These are phyloP conservation scores for Irpex rosettiformis DNA, from an alignment of 1,284 basidiomycete species.

Conservation along the genomic window DNA sequence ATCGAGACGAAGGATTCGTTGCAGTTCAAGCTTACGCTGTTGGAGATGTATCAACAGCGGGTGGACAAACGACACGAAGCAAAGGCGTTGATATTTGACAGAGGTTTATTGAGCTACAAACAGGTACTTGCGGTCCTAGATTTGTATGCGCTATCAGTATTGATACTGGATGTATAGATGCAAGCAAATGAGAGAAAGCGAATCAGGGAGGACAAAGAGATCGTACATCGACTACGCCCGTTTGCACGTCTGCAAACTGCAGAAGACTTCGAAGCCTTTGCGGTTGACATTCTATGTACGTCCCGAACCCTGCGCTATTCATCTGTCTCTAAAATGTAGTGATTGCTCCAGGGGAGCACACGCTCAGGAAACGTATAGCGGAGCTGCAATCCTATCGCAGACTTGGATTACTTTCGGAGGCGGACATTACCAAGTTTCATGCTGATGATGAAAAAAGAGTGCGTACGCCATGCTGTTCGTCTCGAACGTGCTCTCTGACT, in stretches of 20 bases:
- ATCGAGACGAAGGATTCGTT: conserved; percentile 87
- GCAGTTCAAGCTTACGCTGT: conserved; percentile 84
- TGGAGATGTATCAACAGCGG: conserved; percentile 92
- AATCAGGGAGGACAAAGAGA: conserved; percentile 88
- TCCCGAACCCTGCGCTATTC: not conserved
- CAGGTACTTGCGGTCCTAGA: conserved; percentile 54
- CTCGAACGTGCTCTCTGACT: too few relatives aligned
- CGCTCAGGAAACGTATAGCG: conserved; percentile 80
- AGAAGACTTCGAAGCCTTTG: conserved; percentile 87
- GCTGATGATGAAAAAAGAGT: conserved; percentile 72
- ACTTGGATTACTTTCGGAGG: conserved; percentile 75
- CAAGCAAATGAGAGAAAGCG: conserved; percentile 89
- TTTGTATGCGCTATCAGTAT: too few relatives aligned
- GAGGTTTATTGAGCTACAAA: conserved; percentile 91
- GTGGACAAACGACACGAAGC: conserved; percentile 86
- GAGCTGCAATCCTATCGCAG: conserved; percentile 88
- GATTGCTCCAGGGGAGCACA: conserved; percentile 66
- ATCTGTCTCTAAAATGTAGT: conserved; percentile 1
- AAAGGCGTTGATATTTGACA: conserved; percentile 92
- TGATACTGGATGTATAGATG: conserved; percentile 55
- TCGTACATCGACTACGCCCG: conserved; percentile 85
- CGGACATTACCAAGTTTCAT: conserved; percentile 90
- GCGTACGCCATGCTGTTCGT: conserved; percentile 29
- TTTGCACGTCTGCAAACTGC: conserved; percentile 92
- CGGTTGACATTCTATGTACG: conserved; percentile 87